Conservation (phyloP, 306 rosid species). For the Macrotyloma uniflorum region DNA sequence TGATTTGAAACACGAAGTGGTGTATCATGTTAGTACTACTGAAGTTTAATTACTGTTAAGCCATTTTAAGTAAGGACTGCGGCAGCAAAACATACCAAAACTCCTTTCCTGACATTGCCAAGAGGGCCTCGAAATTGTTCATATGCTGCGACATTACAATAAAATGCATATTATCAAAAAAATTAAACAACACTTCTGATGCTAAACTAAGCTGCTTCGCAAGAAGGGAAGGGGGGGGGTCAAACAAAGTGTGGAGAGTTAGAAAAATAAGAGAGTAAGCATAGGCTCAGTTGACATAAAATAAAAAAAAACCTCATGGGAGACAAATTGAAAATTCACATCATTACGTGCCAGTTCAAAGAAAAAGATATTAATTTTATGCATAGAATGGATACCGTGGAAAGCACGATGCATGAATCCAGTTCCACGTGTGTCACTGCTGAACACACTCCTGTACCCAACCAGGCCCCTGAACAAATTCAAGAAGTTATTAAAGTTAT, state of each 20-base stretch:
- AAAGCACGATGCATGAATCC: slow-evolving; percentile 99
- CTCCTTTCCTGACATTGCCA: slow-evolving; percentile 99
- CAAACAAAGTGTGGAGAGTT: neutral
- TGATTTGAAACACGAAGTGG: slow-evolving; percentile 11
- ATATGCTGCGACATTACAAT: slow-evolving; percentile 62
- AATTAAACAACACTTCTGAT: neutral
- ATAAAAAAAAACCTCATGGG: slow-evolving; percentile 10
- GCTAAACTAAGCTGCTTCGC: slow-evolving; percentile 16
- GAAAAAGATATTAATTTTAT: neutral
- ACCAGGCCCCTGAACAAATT: slow-evolving; percentile 85
- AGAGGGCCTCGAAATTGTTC: slow-evolving; percentile 87
- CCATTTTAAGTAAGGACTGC: slow-evolving; percentile 27
- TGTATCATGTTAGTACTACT: neutral
- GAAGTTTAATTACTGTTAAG: slow-evolving; percentile 1
- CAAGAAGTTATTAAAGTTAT: slow-evolving; percentile 28
- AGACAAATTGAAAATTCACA: slow-evolving; percentile 24
- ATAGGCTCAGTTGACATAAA: slow-evolving; percentile 3
- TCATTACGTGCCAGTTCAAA: slow-evolving; percentile 20
- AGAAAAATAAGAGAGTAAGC: neutral
- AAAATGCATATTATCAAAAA: neutral
- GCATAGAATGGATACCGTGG: slow-evolving; percentile 59
- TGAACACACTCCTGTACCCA: slow-evolving; percentile 97
- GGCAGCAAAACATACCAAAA: slow-evolving; percentile 65
- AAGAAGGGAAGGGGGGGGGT: slow-evolving; percentile 22
- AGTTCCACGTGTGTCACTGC: slow-evolving; percentile 99